phyloP scores from a whole-genome alignment of 2,329 filamentous ascomycete species.

The Trichoderma sp. region DNA sequence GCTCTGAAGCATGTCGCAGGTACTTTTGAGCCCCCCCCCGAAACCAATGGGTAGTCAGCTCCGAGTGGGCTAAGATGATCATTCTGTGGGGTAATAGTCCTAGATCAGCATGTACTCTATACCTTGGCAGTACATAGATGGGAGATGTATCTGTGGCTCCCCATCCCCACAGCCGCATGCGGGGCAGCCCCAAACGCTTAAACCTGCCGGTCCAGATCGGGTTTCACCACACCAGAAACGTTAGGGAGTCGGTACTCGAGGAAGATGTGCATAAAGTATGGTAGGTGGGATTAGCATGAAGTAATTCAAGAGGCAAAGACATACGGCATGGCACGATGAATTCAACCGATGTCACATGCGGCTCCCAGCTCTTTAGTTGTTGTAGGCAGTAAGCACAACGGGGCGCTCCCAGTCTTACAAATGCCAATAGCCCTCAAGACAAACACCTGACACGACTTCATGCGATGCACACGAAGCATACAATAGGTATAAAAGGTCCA shows the following conservation, averaged over 20 bases:
- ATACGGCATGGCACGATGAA: neutral
- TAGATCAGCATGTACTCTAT: neutral
- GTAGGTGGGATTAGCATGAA: neutral
- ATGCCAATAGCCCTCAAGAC: neutral
- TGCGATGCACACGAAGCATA: neutral
- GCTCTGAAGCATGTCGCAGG: neutral
- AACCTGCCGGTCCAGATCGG: neutral
- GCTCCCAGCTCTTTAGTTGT: neutral
- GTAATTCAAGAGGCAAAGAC: neutral
- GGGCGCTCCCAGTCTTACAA: neutral
- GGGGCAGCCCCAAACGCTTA: constrained; percentile 18
- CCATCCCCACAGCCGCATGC: constrained; percentile 14
- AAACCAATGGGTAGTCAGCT: neutral
- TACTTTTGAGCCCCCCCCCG: neutral
- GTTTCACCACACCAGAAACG: neutral
- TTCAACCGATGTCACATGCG: neutral
- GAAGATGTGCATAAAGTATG: neutral
- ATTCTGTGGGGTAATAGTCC: neutral
- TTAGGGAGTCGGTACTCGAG: neutral
- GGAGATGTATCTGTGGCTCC: neutral
- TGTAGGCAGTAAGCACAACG: neutral
- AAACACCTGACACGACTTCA: neutral
- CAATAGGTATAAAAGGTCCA: neutral
- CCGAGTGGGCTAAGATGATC: neutral
- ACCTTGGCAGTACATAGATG: neutral